Evolutionary conservation across 495 filamentous ascomycete species (phyloP), one percentile per base, ranked within the genome.

Genomic region (Penicillium salamii): DNA sequence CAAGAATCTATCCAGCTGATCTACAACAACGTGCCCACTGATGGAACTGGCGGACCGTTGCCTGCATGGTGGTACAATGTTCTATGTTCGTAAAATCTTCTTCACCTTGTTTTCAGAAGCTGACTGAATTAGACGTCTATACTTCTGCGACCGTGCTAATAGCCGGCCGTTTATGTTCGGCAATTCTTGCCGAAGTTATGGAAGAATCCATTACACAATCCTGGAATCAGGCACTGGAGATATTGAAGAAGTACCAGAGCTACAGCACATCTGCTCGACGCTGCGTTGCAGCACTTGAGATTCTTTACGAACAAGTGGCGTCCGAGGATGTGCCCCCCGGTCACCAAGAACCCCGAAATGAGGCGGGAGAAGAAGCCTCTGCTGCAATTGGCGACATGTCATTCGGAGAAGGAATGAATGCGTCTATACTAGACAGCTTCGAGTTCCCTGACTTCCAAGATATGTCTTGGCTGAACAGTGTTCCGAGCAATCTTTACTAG

Each of bases 11-110:
- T 73, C 19, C 56, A 64, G 11, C 33, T 67, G 7, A 71, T 73
- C 15, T 50, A 70, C 38, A 49, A 47, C 7, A 68, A 73, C 35
- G 55, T 70, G 5, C 66, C 66, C 3, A 23, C 48, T 1, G 62
- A 73, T 40, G 66, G 62, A 1, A 65, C 59, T 0, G 58, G 64
- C n/a, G 69, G 66, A 11, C 62, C 64, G 0, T 52, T 73, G 29
- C 68, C 69, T 5, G 68, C 67, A 1, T 73, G 67, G 66, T 73
- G 69, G 69, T 68, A 71, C 39, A 71, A 70, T 7, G 68, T 71
- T 26, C 61, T 71, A 1, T 72, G 66, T 71, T 21, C 47, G 66
- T 47, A 20, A 15, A 21, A 1, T 2, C 19, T 5, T 38, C 11
- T 9, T n/a, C 1, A n/a, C 17, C 13, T 5, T 23, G 9, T n/a